Conservation (phyloP, 2,329 filamentous ascomycete genomes). For the Aspergillus pseudoglaucus region DNA sequence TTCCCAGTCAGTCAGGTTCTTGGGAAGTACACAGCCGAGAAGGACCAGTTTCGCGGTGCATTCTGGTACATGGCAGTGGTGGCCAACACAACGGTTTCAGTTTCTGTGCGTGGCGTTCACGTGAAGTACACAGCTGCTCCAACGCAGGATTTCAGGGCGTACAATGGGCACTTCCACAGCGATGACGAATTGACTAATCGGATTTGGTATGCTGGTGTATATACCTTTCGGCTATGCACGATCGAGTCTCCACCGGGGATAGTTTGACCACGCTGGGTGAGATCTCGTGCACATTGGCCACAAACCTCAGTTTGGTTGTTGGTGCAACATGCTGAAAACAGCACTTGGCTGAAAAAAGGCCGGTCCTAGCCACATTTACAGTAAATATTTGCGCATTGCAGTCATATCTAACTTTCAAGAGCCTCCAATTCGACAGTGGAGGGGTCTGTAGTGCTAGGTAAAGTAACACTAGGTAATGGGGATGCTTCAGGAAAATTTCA, state of each 20-base stretch:
- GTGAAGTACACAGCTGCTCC: constrained; percentile 40
- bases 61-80: constrained; percentile 44
- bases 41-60: constrained; percentile 38
- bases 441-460: no score
- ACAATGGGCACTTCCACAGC: constrained; percentile 47
- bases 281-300: constrained; percentile 2
- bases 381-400: no score
- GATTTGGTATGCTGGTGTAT: constrained; percentile 52
- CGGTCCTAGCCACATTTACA: no score
- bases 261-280: constrained; percentile 6
- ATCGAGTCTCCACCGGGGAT: constrained; percentile 23
- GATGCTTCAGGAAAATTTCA: no score
- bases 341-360: no score
- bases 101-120: constrained; percentile 30
- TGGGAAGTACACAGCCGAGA: constrained; percentile 37
- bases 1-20: constrained; percentile 31
- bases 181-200: constrained; percentile 47
- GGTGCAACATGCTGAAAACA: no score
- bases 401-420: no score
- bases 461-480: no score
- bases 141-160: constrained; percentile 38
- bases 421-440: no score
- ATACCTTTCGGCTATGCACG: constrained; percentile 37
- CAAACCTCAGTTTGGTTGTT: no score
- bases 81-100: constrained; percentile 37